phyloP scores from a whole-genome alignment of 2,329 filamentous ascomycete species.

The Metarhizium sp. region DNA sequence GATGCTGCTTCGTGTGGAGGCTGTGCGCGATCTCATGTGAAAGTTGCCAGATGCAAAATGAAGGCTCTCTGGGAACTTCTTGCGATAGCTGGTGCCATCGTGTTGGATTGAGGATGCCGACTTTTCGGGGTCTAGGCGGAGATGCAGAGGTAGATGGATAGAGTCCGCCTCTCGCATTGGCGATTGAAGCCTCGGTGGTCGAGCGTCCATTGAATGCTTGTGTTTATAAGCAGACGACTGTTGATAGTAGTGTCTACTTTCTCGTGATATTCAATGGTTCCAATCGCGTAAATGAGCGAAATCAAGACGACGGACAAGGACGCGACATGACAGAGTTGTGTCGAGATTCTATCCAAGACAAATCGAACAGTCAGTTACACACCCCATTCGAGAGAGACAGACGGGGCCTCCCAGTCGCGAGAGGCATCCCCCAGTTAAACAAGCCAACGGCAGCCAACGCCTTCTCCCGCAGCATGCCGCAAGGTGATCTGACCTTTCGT shows the following conservation, averaged over 20 bases:
- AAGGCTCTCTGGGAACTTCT: conserved; percentile 21
- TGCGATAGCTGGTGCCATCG: conserved; percentile 7
- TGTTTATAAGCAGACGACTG: no score
- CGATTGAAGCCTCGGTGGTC: conserved; percentile 1
- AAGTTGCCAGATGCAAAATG: conserved; percentile 17
- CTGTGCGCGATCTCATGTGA: conserved; percentile 25
- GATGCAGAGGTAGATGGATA: conserved; percentile 4
- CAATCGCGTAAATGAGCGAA: neutral
- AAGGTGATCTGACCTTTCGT: neutral
- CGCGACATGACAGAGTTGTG: neutral
- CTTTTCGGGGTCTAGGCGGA: conserved; percentile 11
- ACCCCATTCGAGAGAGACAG: neutral
- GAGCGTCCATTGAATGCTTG: conserved; percentile 8
- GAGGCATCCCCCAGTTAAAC: neutral
- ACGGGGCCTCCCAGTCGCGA: neutral
- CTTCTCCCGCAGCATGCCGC: neutral
- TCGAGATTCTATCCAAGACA: neutral
- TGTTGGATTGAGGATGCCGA: no score
- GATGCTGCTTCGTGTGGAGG: conserved; percentile 28
- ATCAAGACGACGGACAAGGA: neutral
- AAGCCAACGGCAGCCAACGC: neutral
- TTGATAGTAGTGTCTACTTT: no score
- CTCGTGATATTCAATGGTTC: neutral
- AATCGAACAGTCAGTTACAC: neutral
- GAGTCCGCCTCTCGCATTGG: conserved; percentile 4